phyloP scores from a whole-genome alignment of 2,329 filamentous ascomycete species.

The Cucurbitaria berberidis region DNA sequence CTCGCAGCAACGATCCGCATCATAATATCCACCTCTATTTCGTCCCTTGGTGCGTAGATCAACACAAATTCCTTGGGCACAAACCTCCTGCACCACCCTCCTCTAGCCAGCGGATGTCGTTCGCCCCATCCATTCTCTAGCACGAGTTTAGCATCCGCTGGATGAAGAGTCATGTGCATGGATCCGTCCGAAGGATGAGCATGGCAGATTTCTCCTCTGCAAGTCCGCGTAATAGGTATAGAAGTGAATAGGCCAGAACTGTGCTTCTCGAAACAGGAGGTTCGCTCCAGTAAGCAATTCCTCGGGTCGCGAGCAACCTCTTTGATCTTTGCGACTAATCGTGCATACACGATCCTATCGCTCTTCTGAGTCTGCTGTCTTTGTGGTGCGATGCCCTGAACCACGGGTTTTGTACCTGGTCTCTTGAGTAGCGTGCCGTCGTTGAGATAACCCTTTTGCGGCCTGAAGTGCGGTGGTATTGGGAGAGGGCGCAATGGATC shows the following conservation, averaged over 20 bases:
- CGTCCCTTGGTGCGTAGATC: constrained; percentile 78
- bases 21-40: constrained; percentile 70
- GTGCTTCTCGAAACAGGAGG: constrained; percentile 82
- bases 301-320: constrained; percentile 28
- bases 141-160: constrained; percentile 74
- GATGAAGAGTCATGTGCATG: constrained; percentile 81
- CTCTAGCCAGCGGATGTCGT: constrained; percentile 68
- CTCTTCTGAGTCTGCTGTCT: constrained; percentile 75
- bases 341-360: constrained; percentile 55
- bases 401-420: constrained; percentile 66
- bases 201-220: constrained; percentile 82
- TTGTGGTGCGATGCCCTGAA: constrained; percentile 81
- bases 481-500: constrained; percentile 70
- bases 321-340: constrained; percentile 25
- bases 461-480: constrained; percentile 59
- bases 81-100: constrained; percentile 69
- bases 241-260: constrained; percentile 75
- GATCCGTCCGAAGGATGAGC: constrained; percentile 77
- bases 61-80: constrained; percentile 79
- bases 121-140: constrained; percentile 82
- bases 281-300: constrained; percentile 57
- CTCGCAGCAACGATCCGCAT: constrained; percentile 75
- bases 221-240: constrained; percentile 70
- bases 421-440: constrained; percentile 63
- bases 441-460: constrained; percentile 64